phyloP scores from a whole-genome alignment of 192 early-diverging fungal species.

The Umbelopsis isabellina region DNA sequence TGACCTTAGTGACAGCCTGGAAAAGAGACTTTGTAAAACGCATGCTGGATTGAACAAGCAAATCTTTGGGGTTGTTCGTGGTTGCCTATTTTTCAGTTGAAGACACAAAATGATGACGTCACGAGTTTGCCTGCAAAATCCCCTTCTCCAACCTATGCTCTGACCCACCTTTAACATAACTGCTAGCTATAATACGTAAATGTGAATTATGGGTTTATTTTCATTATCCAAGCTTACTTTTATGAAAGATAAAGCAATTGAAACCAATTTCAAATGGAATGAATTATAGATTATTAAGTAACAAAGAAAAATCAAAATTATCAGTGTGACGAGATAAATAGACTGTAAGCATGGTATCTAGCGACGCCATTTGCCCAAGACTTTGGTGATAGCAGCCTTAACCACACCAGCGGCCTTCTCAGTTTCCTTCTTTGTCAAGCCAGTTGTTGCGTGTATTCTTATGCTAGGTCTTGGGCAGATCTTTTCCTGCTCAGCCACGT shows the following conservation, averaged over 20 bases:
- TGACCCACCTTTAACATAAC: too few relatives aligned
- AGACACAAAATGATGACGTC: constrained; percentile 25
- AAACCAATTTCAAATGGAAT: not conserved
- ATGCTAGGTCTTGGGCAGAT: constrained; percentile 78
- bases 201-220: too few relatives aligned
- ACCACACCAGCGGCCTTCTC: constrained; percentile 83
- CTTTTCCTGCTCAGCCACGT: constrained; percentile 82
- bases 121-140: not conserved
- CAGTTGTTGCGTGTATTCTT: constrained; percentile 76
- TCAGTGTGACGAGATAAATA: too few relatives aligned
- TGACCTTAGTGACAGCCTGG: constrained; percentile 42
- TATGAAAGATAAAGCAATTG: constrained; percentile 10
- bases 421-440: constrained; percentile 79
- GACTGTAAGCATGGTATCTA: not conserved
- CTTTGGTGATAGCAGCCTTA: constrained; percentile 69
- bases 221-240: too few relatives aligned
- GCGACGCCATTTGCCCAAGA: constrained; percentile 43
- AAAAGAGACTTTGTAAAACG: constrained; percentile 38
- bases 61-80: not conserved
- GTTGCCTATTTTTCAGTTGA: constrained; percentile 4
- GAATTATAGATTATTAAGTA: too few relatives aligned
- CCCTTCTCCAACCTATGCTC: too few relatives aligned
- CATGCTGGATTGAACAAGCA: constrained; percentile 24
- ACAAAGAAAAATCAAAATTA: too few relatives aligned
- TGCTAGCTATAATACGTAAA: too few relatives aligned